Base-by-base conservation (phyloP, 2,329 filamentous ascomycete genomes). In the Microdochium nivale region DNA sequence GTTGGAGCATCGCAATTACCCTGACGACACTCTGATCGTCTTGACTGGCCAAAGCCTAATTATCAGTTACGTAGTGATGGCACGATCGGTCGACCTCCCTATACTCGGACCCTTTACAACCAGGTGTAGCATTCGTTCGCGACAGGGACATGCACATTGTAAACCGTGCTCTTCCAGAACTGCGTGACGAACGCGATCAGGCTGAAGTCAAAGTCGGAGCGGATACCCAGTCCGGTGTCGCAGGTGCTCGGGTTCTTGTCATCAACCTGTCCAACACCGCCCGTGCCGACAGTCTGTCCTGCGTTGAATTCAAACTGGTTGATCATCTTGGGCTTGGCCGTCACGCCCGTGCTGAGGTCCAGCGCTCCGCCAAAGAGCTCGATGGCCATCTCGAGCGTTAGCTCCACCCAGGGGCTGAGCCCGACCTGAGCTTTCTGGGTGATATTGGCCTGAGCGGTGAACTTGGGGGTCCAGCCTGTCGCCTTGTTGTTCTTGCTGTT, bases 311-410 rank as follows among this genome's bases (percentile, higher is more conserved):
- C 57, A 53, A 72, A 66, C 14, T 61, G 60, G 56, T 71, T 72
- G 46, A 63, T 57, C 54, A 72, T 65, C 25, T 63, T 64, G 4
- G 70, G 67, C 5, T 58, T 60, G 2, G 67, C 67, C 1, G 65
- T 67, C 32, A 72, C 49, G 9, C 70, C 70, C n/a, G 64, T 63
- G 19, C 65, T 69, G 30, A 70, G 60, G 54, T 70, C 65, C 48
- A 69, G 56, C 7, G 67, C 47, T 21, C 68, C 55, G 53, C 67
- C 57, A 50, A 74, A 56, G 54, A 70, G 55, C 53, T 68, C 57
- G 58, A 71, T 52, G 47, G 63, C 53, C 53, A 70, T 51, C 58
- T 77, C 52, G 60, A 76, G 59, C 53, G 71, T 63, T 60, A 71
- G 59, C 16, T 64, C 57, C 3, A 65, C 60, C 33, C 55, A 62